Percentiles rank a stretch among this genome's conserved stretches.
phyloP scores from a whole-genome alignment of 371 early-diverging fungal species.

The Circinella minor region DNA sequence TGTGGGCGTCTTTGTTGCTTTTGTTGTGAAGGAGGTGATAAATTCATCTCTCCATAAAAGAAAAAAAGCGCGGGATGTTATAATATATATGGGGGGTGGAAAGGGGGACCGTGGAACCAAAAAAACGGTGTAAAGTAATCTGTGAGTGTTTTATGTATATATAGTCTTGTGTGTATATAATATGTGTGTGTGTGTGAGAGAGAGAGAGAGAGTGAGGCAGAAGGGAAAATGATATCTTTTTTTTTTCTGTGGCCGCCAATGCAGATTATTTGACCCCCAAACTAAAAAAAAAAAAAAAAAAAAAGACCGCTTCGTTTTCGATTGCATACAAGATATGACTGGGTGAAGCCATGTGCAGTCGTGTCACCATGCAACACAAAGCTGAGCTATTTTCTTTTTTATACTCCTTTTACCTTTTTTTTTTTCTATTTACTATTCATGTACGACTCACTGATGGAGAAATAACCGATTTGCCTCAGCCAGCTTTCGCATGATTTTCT shows the following conservation, averaged over 20 bases:
- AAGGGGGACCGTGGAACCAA: slow-evolving; percentile 6
- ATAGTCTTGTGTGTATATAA: too few relatives aligned
- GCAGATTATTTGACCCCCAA: neutral
- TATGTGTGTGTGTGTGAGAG: neutral
- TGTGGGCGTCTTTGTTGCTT: slow-evolving; percentile 17
- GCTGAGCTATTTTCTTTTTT: slow-evolving; percentile 1
- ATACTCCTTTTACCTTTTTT: neutral
- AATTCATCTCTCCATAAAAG: neutral
- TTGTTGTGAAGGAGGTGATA: neutral
- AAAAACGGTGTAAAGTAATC: neutral
- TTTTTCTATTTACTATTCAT: neutral
- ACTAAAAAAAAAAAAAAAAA: neutral
- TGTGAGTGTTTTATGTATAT: too few relatives aligned
- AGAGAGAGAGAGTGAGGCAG: neutral
- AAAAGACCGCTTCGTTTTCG: neutral
- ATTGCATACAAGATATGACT: too few relatives aligned
- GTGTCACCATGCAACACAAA: slow-evolving; percentile 4
- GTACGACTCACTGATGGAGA: too few relatives aligned
- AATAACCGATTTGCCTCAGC: too few relatives aligned
- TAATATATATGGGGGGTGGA: neutral
- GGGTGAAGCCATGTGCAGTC: neutral
- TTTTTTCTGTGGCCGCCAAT: neutral
- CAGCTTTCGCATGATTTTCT: too few relatives aligned
- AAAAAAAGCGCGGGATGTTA: neutral
- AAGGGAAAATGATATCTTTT: neutral